Percentiles rank a stretch among this genome's conserved stretches.
These are phyloP conservation scores for Schwanniomyces occidentalis DNA, from an alignment of 805 yeast genomes.

Conservation along the genomic window DNA sequence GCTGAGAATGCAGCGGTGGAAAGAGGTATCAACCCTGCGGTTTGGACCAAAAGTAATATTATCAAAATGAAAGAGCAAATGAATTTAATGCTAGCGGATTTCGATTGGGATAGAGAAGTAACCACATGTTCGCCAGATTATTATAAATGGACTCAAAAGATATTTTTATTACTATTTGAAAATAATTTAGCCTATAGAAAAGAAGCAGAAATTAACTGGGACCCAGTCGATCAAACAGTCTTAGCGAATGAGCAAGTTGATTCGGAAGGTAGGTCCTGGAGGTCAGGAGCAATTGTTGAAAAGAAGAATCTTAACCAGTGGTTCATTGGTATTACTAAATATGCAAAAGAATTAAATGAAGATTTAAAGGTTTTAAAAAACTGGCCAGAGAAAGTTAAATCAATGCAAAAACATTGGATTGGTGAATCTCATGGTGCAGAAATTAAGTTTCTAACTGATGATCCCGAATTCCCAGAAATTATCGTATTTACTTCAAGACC, in stretches of 20 bases:
- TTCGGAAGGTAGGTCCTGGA: constrained; percentile 87
- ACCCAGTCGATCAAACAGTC: constrained; percentile 92
- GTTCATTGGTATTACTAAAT: constrained; percentile 88
- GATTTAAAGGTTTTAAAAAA: constrained; percentile 62
- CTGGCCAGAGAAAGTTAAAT: constrained; percentile 89
- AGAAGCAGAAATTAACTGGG: constrained; percentile 94
- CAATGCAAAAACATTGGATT: constrained; percentile 94
- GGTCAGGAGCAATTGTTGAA: constrained; percentile 95
- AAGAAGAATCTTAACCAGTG: constrained; percentile 81
- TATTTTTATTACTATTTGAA: constrained; percentile 71
- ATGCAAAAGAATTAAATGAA: constrained; percentile 62
- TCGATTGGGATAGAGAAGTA: constrained; percentile 92
- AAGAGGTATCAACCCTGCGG: constrained; percentile 70
- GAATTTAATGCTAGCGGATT: constrained; percentile 74
- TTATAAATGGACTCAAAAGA: constrained; percentile 89
- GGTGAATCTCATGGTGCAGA: constrained; percentile 85
- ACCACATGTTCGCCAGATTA: constrained; percentile 85
- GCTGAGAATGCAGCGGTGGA: constrained; percentile 98
- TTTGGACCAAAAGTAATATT: constrained; percentile 85
- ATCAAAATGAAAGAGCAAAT: constrained; percentile 82
- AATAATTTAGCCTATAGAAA: constrained; percentile 83
- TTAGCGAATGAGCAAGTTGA: constrained; percentile 96
- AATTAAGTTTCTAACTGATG: constrained; percentile 47
- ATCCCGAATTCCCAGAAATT: constrained; percentile 25
- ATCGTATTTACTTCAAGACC: constrained; percentile 83